phyloP scores from a whole-genome alignment of 2,329 filamentous ascomycete species.

The Penicillium carneum region DNA sequence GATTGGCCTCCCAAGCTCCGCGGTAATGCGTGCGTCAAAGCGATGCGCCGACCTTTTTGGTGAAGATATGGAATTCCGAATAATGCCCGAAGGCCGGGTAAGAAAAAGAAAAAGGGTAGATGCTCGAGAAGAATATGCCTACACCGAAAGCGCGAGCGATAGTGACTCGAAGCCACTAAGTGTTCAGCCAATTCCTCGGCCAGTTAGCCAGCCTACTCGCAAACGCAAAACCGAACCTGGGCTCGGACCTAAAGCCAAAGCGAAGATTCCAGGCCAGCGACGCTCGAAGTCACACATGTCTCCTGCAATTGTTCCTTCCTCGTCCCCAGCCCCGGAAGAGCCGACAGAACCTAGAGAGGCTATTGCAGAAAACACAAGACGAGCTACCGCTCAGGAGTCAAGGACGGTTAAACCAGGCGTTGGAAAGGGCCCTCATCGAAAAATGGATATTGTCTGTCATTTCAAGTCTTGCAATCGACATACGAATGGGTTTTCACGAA shows the following conservation, averaged over 20 bases:
- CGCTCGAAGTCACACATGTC: neutral
- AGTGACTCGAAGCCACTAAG: conserved; percentile 15
- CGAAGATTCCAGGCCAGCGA: conserved; percentile 18
- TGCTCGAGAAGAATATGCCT: conserved; percentile 27
- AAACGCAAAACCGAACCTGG: neutral
- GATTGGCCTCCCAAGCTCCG: conserved; percentile 70
- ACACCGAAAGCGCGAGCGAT: conserved; percentile 41
- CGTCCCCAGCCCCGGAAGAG: conserved; percentile 6
- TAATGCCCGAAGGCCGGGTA: conserved; percentile 56
- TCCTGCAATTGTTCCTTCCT: conserved; percentile 11
- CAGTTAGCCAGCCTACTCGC: neutral
- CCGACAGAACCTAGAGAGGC: neutral
- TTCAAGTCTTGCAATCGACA: conserved; percentile 41
- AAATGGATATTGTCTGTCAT: conserved; percentile 43
- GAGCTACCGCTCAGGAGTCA: neutral
- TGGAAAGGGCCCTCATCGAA: conserved; percentile 41
- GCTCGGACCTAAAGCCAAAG: neutral
- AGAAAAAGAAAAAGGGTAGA: conserved; percentile 21
- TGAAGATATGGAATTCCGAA: conserved; percentile 71
- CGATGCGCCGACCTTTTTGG: conserved; percentile 79
- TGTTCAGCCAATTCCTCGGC: conserved; percentile 8
- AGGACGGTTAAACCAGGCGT: neutral
- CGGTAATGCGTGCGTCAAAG: conserved; percentile 72
- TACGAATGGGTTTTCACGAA: conserved; percentile 45
- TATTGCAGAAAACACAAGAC: conserved; percentile 3